Conservation (phyloP, 2,329 filamentous ascomycete genomes). For the Apiospora malaysiana region DNA sequence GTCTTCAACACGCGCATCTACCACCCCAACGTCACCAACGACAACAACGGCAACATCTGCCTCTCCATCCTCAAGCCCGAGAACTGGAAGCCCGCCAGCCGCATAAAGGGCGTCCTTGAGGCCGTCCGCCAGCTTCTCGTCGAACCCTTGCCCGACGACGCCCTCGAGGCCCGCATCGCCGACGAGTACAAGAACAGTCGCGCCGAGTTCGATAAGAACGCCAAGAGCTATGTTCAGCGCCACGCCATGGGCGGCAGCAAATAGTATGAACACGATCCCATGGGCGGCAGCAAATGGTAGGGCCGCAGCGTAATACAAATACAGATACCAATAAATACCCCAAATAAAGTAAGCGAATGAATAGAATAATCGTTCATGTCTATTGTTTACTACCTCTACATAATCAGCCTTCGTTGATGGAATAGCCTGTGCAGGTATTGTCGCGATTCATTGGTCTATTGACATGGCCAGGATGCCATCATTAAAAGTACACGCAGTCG, state of each 20-base stretch:
- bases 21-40: constrained; percentile 93
- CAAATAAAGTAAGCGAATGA: too few species aligned
- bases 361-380: too few species aligned
- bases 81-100: constrained; percentile 89
- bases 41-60: constrained; percentile 84
- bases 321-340: too few species aligned
- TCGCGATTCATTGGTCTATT: too few species aligned
- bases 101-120: constrained; percentile 76
- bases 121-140: constrained; percentile 76
- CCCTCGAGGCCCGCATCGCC: constrained; percentile 84
- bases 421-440: too few species aligned
- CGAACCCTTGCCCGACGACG: constrained; percentile 87
- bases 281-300: too few species aligned
- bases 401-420: too few species aligned
- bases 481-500: neutral
- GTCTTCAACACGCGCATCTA: constrained; percentile 90
- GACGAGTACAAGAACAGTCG: constrained; percentile 78
- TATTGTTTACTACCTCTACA: too few species aligned
- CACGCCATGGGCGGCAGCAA: constrained; percentile 60
- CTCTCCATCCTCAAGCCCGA: constrained; percentile 82
- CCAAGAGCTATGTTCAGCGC: constrained; percentile 72
- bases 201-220: constrained; percentile 75
- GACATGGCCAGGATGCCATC: too few species aligned
- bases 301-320: too few species aligned
- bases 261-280: neutral